Conservation (phyloP, 805 yeast genomes). For the Candida palmyrensis region DNA sequence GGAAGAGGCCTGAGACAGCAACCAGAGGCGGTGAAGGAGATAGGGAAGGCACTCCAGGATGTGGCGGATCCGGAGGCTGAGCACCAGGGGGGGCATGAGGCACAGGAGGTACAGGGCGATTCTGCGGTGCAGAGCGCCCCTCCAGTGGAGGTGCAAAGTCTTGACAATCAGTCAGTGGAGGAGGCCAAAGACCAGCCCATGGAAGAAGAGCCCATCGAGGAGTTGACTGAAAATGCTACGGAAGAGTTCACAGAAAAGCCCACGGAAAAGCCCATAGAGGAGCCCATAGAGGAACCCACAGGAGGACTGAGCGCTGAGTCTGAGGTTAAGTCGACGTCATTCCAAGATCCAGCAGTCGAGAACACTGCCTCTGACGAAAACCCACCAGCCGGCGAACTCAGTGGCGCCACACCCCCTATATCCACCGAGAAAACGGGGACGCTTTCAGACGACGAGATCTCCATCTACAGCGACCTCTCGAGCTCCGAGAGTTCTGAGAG, state of each 20-base stretch:
- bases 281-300: neutral
- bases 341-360: too few relatives aligned
- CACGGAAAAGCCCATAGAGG: neutral
- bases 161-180: conserved; percentile 1
- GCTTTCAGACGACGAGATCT: conserved; percentile 26
- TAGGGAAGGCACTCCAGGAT: too few relatives aligned
- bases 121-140: too few relatives aligned
- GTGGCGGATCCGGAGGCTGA: too few relatives aligned
- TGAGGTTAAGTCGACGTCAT: neutral
- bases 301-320: neutral
- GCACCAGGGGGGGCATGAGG: too few relatives aligned
- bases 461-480: conserved; percentile 10
- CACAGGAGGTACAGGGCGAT: too few relatives aligned
- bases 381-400: neutral
- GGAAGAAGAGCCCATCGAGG: neutral
- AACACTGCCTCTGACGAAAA: too few relatives aligned
- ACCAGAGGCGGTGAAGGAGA: too few relatives aligned
- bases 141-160: too few relatives aligned
- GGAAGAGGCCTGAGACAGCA: too few relatives aligned
- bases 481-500: conserved; percentile 3
- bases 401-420: neutral
- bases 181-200: neutral
- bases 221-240: too few relatives aligned
- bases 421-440: neutral
- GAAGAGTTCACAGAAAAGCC: neutral